Evolutionary conservation across 257 asterid genomes (phyloP).

Genomic region (Plantago elongata): DNA sequence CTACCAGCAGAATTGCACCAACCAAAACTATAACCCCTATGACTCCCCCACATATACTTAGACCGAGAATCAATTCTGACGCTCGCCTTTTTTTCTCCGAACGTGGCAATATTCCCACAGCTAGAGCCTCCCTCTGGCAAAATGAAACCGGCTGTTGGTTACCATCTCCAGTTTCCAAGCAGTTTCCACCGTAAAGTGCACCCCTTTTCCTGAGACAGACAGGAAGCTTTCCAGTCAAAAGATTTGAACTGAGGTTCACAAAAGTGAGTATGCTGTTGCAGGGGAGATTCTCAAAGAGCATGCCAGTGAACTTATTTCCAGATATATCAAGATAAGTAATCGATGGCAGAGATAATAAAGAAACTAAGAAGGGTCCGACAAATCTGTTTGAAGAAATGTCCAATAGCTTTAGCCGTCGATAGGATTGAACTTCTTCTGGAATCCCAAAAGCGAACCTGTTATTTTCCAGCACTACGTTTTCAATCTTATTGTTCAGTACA

Average conservation of each 20-base stretch:
- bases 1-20: slow-evolving; percentile 27
- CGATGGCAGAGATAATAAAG: slow-evolving; percentile 62
- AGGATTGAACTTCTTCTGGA: slow-evolving; percentile 56
- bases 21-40: slow-evolving; percentile 46
- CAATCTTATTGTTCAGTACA: slow-evolving; percentile 37
- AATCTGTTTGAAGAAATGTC: slow-evolving; percentile 71
- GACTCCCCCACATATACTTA: slow-evolving; percentile 50
- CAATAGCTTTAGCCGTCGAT: slow-evolving; percentile 45
- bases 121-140: slow-evolving; percentile 72
- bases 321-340: slow-evolving; percentile 51
- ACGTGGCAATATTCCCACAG: slow-evolving; percentile 74
- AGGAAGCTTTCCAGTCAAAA: slow-evolving; percentile 72
- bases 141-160: slow-evolving; percentile 56
- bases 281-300: slow-evolving; percentile 50
- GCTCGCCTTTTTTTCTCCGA: slow-evolving; percentile 33
- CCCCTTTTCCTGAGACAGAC: slow-evolving; percentile 42
- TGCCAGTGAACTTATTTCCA: slow-evolving; percentile 66
- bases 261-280: slow-evolving; percentile 49
- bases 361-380: slow-evolving; percentile 73
- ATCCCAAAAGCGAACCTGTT: slow-evolving; percentile 58
- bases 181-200: slow-evolving; percentile 47
- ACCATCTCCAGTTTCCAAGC: slow-evolving; percentile 42
- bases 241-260: slow-evolving; percentile 67
- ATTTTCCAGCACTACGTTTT: slow-evolving; percentile 45
- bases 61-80: slow-evolving; percentile 39